These are phyloP conservation scores for Acanthamoeba lenticulata DNA, from an alignment of 208 protist species.

Conservation along the genomic window DNA sequence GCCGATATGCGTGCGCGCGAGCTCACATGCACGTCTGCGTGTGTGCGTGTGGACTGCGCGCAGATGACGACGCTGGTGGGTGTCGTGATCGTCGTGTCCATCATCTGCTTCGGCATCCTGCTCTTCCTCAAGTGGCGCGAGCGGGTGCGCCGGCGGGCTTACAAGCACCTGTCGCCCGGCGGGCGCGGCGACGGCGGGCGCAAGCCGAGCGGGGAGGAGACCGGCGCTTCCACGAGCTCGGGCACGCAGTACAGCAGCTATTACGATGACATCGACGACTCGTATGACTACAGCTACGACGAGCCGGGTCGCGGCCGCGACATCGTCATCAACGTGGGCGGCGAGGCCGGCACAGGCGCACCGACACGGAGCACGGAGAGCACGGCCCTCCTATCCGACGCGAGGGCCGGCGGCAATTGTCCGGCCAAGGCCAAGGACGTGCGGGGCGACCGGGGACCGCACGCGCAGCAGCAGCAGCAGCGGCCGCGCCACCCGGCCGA, in stretches of 20 bases:
- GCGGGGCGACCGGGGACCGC: neutral
- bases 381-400: neutral
- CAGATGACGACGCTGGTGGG: neutral
- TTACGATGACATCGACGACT: neutral
- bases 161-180: neutral
- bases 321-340: neutral
- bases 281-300: neutral
- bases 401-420: neutral
- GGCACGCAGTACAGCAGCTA: neutral
- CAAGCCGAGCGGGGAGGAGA: neutral
- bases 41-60: neutral
- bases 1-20: neutral
- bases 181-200: neutral
- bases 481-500: neutral
- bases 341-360: neutral
- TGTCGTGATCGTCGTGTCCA: neutral
- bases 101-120: neutral
- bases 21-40: neutral
- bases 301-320: neutral
- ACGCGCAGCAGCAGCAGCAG: neutral
- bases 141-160: neutral
- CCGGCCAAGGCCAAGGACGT: neutral
- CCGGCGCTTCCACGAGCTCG: too few relatives aligned
- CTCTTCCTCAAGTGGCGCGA: conserved; percentile 2
- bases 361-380: conserved; percentile 1